Percentiles rank a stretch among this genome's conserved stretches.
phyloP scores from a whole-genome alignment of 1,284 basidiomycete genomes.

The Filobasidium uniguttulatum region DNA sequence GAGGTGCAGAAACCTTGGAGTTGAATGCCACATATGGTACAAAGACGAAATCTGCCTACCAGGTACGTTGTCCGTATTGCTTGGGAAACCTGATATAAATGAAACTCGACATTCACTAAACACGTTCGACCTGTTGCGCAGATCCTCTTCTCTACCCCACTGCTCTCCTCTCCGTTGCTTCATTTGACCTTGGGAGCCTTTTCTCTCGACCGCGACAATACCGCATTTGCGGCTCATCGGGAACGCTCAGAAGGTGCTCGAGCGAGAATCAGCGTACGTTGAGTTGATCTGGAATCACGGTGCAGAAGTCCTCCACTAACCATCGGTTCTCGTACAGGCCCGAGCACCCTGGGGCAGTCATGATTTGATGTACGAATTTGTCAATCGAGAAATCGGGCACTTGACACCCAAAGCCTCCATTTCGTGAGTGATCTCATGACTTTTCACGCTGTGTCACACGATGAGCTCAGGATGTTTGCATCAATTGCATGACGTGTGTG shows the following conservation, averaged over 20 bases:
- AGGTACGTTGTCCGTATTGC: slow-evolving; percentile 37
- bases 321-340: slow-evolving; percentile 45
- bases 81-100: neutral
- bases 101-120: neutral
- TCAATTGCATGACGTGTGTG: neutral
- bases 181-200: slow-evolving; percentile 32
- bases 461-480: too few relatives aligned
- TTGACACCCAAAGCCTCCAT: slow-evolving; percentile 63
- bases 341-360: slow-evolving; percentile 46
- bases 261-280: slow-evolving; percentile 31
- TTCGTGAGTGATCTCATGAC: slow-evolving; percentile 42
- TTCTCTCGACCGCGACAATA: slow-evolving; percentile 40
- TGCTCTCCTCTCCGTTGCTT: slow-evolving; percentile 33
- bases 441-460: neutral
- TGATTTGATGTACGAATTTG: slow-evolving; percentile 67
- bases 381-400: slow-evolving; percentile 56
- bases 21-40: slow-evolving; percentile 75
- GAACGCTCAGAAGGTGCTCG: slow-evolving; percentile 37
- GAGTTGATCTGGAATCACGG: too few relatives aligned
- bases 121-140: slow-evolving; percentile 12
- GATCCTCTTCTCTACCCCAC: slow-evolving; percentile 29
- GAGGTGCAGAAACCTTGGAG: slow-evolving; percentile 79
- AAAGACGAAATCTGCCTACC: slow-evolving; percentile 70
- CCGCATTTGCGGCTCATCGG: slow-evolving; percentile 37
- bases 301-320: slow-evolving; percentile 48